These are phyloP conservation scores for Solanum habrochaites DNA, from an alignment of 257 asterid genomes.

Conservation along the genomic window DNA sequence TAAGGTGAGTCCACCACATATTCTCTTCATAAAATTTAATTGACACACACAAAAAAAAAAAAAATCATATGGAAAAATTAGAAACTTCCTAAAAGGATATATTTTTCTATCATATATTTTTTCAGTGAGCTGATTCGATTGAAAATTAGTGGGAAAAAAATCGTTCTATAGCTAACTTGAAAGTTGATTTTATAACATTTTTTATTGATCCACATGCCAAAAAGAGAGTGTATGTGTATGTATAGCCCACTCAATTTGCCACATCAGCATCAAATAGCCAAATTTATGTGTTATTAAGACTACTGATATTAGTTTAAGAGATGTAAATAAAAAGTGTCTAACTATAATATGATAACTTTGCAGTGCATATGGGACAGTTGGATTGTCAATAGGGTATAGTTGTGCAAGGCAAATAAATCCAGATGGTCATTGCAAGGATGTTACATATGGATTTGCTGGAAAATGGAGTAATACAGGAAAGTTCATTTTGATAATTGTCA, in stretches of 20 bases:
- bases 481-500: constrained; percentile 28
- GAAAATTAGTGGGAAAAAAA: no score
- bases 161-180: no score
- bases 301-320: not conserved
- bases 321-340: not conserved
- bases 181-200: not conserved
- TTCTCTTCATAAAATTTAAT: not conserved
- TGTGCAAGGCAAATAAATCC: constrained; percentile 24
- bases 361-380: constrained; percentile 59
- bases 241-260: not conserved
- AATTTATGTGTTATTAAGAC: no score
- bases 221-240: not conserved
- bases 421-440: constrained; percentile 16
- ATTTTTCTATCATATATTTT: no score
- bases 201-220: not conserved
- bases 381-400: constrained; percentile 42
- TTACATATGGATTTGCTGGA: constrained; percentile 34
- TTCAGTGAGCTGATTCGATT: no score
- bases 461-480: constrained; percentile 44
- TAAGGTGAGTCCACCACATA: constrained; percentile 15
- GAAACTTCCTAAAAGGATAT: no score
- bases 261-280: not conserved
- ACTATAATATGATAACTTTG: not conserved
- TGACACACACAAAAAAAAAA: not conserved
- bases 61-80: no score